A percentile compares a stretch with the other conserved stretches of the same genome.
These are phyloP conservation scores for Xylaria telfairii DNA, from an alignment of 495 filamentous ascomycete species.

Conservation along the genomic window DNA sequence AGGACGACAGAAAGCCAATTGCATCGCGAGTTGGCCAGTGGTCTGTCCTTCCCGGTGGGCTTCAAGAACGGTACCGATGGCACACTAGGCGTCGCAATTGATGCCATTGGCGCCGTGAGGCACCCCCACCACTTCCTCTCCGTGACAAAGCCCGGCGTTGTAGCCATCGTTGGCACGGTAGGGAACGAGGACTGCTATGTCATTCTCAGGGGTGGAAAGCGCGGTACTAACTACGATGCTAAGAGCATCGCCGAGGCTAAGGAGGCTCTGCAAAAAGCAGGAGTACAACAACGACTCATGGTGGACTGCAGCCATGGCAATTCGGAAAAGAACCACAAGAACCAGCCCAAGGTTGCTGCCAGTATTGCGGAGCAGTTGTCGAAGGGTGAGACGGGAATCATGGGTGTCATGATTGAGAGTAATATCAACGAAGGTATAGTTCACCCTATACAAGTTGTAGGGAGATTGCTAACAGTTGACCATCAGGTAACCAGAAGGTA, in stretches of 20 bases:
- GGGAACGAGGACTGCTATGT: constrained; percentile 99
- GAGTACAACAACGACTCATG: constrained; percentile 81
- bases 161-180: constrained; percentile 91
- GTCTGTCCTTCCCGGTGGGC: constrained; percentile 94
- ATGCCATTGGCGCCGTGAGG: constrained; percentile 92
- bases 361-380: constrained; percentile 83
- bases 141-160: constrained; percentile 96
- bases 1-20: constrained; percentile 95
- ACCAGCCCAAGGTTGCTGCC: constrained; percentile 94
- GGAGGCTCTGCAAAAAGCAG: constrained; percentile 68
- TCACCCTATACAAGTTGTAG: neutral
- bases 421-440: constrained; percentile 87
- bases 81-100: constrained; percentile 85
- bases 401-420: constrained; percentile 99
- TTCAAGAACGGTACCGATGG: constrained; percentile 99
- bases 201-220: constrained; percentile 91
- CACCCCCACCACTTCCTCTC: constrained; percentile 98
- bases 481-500: constrained; percentile 85
- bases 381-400: constrained; percentile 83
- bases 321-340: constrained; percentile 93
- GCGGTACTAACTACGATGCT: constrained; percentile 91
- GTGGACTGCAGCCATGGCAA: constrained; percentile 98
- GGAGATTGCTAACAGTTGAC: constrained; percentile 10
- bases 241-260: constrained; percentile 81
- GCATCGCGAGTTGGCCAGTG: constrained; percentile 92